Evolutionary conservation across 148 eudicot genomes (phyloP).

Genomic region (Dianthus caryophyllus): DNA sequence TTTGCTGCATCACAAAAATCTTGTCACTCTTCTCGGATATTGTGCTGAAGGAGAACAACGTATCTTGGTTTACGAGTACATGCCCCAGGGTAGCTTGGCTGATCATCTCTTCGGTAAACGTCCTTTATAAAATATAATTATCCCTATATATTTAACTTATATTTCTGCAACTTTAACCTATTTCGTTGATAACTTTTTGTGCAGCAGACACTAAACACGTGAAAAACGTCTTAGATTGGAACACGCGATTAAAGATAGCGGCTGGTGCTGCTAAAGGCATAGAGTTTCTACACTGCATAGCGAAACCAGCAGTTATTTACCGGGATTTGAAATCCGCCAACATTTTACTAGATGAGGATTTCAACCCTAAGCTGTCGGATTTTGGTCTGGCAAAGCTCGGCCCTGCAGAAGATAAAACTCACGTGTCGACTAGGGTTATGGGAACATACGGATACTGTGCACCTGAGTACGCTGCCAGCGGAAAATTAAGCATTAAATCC

Average conservation of each 20-base stretch:
- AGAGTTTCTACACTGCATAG: constrained; percentile 68
- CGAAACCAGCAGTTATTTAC: constrained; percentile 85
- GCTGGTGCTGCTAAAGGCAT: constrained; percentile 87
- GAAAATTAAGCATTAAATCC: constrained; percentile 62
- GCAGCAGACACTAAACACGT: constrained; percentile 31
- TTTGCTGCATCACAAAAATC: constrained; percentile 77
- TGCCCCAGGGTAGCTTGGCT: constrained; percentile 82
- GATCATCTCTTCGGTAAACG: constrained; percentile 76
- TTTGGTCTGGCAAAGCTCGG: constrained; percentile 95
- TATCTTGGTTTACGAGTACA: constrained; percentile 78
- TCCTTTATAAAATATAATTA: neutral
- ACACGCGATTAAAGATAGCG: constrained; percentile 67
- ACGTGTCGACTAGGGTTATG: constrained; percentile 86
- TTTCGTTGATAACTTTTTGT: no score
- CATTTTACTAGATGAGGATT: constrained; percentile 68
- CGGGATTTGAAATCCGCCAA: constrained; percentile 89
- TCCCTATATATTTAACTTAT: no score
- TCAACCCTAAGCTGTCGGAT: constrained; percentile 73
- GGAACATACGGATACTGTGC: constrained; percentile 95
- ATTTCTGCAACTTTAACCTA: no score
- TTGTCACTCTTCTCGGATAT: constrained; percentile 79
- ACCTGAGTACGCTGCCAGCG: constrained; percentile 87
- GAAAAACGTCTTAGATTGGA: constrained; percentile 52
- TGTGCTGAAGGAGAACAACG: constrained; percentile 78
- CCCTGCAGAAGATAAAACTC: constrained; percentile 75